phyloP scores from a whole-genome alignment of 495 filamentous ascomycete genomes.

The Pseudevernia furfuracea region DNA sequence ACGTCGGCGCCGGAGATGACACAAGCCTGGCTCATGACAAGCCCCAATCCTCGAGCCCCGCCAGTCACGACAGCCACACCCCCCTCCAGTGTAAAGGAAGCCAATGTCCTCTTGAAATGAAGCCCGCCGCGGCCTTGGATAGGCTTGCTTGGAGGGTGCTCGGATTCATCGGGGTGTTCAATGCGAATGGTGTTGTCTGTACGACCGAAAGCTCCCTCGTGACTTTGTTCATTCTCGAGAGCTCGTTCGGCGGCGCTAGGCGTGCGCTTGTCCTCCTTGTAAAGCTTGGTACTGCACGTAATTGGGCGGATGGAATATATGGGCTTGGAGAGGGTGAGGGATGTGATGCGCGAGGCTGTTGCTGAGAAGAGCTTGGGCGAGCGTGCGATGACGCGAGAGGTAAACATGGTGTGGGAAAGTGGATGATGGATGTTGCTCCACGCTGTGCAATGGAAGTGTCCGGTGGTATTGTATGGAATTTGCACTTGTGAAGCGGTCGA shows the following conservation, averaged over 20 bases:
- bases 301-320: constrained; percentile 24
- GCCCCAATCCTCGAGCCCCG: constrained; percentile 74
- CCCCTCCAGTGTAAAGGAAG: constrained; percentile 69
- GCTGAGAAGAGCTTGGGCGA: constrained; percentile 9
- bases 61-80: constrained; percentile 76
- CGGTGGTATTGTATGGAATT: not conserved
- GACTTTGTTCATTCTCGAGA: constrained; percentile 21
- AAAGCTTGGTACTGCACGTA: constrained; percentile 26
- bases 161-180: constrained; percentile 62
- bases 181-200: constrained; percentile 71
- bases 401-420: constrained; percentile 8
- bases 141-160: constrained; percentile 57
- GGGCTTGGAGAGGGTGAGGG: constrained; percentile 11
- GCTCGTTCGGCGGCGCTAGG: constrained; percentile 17
- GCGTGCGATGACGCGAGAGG: constrained; percentile 15
- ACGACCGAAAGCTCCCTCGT: constrained; percentile 55
- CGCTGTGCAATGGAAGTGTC: not conserved
- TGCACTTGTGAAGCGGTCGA: not conserved
- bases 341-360: constrained; percentile 9
- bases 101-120: constrained; percentile 64
- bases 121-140: constrained; percentile 64
- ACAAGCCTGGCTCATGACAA: constrained; percentile 87
- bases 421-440: constrained; percentile 4
- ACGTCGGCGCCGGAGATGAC: constrained; percentile 81
- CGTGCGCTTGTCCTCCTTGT: constrained; percentile 26